A percentile compares a stretch with the other conserved stretches of the same genome.
These are phyloP conservation scores for Endoconidiophora laricicola DNA, from an alignment of 2,329 filamentous ascomycete genomes.

Conservation along the genomic window DNA sequence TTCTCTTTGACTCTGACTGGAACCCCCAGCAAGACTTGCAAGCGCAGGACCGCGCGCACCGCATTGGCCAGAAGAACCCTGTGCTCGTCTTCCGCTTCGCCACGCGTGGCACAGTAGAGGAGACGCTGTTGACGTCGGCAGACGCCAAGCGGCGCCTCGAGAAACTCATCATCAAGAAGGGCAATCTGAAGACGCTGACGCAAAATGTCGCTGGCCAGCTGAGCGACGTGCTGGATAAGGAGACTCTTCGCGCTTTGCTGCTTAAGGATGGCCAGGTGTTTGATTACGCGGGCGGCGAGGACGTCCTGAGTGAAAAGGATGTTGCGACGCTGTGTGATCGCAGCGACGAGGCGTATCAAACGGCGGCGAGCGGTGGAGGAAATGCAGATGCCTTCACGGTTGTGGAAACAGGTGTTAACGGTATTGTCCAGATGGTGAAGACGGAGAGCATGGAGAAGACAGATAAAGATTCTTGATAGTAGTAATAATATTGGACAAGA, in stretches of 20 bases:
- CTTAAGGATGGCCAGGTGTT: slow-evolving; percentile 57
- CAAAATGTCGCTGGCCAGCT: slow-evolving; percentile 38
- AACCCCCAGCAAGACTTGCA: slow-evolving; percentile 96
- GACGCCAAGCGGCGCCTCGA: slow-evolving; percentile 85
- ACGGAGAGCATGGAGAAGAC: no score
- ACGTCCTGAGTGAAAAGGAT: slow-evolving; percentile 56
- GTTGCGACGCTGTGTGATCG: slow-evolving; percentile 65
- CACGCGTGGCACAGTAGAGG: slow-evolving; percentile 84
- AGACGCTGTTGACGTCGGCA: slow-evolving; percentile 68
- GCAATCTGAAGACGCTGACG: slow-evolving; percentile 56
- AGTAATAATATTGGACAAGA: no score
- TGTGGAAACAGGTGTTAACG: slow-evolving; percentile 54
- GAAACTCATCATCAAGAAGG: slow-evolving; percentile 90
- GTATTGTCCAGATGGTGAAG: slow-evolving; percentile 22
- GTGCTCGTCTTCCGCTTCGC: slow-evolving; percentile 90
- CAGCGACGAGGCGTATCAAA: slow-evolving; percentile 44
- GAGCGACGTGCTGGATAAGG: slow-evolving; percentile 38
- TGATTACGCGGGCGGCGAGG: slow-evolving; percentile 38
- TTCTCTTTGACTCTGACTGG: slow-evolving; percentile 78
- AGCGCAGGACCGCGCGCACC: slow-evolving; percentile 85
- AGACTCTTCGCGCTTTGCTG: slow-evolving; percentile 44
- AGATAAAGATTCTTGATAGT: no score
- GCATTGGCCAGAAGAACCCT: slow-evolving; percentile 82
- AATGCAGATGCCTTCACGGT: slow-evolving; percentile 56
- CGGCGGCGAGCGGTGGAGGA: slow-evolving; percentile 64